Evolutionary conservation across 2,329 filamentous ascomycete genomes (phyloP).

Genomic region (Fusarium praegraminearum): DNA sequence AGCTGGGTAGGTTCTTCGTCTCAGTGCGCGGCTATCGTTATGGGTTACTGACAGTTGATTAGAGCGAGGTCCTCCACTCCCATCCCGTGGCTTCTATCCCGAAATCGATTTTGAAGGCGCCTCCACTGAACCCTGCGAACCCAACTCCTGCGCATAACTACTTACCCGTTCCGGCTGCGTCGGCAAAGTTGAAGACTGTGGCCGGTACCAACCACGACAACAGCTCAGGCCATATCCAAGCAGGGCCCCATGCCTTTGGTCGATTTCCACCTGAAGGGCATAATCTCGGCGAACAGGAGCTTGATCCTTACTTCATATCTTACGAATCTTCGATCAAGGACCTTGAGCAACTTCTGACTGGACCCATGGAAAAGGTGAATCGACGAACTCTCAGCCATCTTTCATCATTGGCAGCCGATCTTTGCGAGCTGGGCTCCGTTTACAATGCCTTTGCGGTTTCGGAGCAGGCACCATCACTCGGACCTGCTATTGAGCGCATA

Average conservation of each 20-base stretch:
- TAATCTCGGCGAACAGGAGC: conserved; percentile 84
- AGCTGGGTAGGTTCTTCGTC: conserved; percentile 80
- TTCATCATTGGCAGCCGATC: conserved; percentile 83
- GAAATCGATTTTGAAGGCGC: conserved; percentile 93
- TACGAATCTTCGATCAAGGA: conserved; percentile 95
- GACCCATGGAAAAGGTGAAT: conserved; percentile 97
- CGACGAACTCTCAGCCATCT: conserved; percentile 88
- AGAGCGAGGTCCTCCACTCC: conserved; percentile 96
- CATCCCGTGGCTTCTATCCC: conserved; percentile 91
- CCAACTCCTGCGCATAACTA: conserved; percentile 87
- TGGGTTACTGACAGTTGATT: conserved; percentile 34
- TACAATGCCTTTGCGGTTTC: conserved; percentile 98
- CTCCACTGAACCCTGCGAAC: conserved; percentile 95
- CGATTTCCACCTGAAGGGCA: conserved; percentile 86
- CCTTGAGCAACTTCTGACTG: conserved; percentile 86
- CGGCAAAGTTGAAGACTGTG: conserved; percentile 82
- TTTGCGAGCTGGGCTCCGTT: conserved; percentile 92
- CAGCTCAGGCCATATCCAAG: conserved; percentile 54
- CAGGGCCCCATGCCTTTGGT: conserved; percentile 71
- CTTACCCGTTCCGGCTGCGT: conserved; percentile 85
- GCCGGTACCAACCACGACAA: conserved; percentile 54
- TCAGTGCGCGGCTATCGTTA: not conserved
- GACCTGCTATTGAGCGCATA: conserved; percentile 91
- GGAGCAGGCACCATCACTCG: conserved; percentile 88
- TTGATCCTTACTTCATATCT: conserved; percentile 95